Percentiles rank a stretch among this genome's conserved stretches.
phyloP scores from a whole-genome alignment of 371 early-diverging fungal species.

The Fennellomyces sp. region DNA sequence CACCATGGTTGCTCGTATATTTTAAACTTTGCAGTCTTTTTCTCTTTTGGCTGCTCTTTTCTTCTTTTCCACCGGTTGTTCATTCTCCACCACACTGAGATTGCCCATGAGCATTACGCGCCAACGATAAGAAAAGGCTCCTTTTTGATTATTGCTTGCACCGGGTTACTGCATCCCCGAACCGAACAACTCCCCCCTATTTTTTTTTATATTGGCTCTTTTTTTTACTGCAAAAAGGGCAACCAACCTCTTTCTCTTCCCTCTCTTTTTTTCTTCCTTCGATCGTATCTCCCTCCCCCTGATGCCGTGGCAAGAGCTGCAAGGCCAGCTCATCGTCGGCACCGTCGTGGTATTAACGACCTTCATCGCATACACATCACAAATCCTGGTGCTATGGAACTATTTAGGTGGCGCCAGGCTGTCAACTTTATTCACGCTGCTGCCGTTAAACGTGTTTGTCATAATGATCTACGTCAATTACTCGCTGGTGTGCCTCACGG shows the following conservation, averaged over 20 bases:
- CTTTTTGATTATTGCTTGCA: no score
- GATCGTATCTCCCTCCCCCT: background rate
- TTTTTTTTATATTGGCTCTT: background rate
- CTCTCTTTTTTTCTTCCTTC: constrained; percentile 1
- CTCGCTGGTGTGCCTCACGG: constrained; percentile 71
- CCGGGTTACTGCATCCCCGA: background rate
- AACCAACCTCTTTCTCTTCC: background rate
- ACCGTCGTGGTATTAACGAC: constrained; percentile 26
- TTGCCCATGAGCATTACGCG: background rate
- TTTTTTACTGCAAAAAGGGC: background rate
- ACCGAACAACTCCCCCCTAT: background rate
- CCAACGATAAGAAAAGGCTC: no score
- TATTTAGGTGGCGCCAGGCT: constrained; percentile 27
- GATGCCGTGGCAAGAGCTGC: constrained; percentile 19
- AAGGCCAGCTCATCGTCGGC: constrained; percentile 35
- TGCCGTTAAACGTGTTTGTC: constrained; percentile 70
- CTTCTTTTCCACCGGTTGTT: background rate
- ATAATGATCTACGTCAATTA: constrained; percentile 80
- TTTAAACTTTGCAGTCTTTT: background rate
- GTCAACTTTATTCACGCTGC: constrained; percentile 46
- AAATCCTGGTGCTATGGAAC: constrained; percentile 45
- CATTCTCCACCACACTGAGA: background rate
- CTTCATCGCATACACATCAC: constrained; percentile 42
- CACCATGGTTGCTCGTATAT: background rate
- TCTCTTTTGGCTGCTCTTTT: background rate